Evolutionary conservation across 371 early-diverging fungal genomes (phyloP), one percentile per base, ranked within the genome.

Genomic region (Rhizopus sp.): DNA sequence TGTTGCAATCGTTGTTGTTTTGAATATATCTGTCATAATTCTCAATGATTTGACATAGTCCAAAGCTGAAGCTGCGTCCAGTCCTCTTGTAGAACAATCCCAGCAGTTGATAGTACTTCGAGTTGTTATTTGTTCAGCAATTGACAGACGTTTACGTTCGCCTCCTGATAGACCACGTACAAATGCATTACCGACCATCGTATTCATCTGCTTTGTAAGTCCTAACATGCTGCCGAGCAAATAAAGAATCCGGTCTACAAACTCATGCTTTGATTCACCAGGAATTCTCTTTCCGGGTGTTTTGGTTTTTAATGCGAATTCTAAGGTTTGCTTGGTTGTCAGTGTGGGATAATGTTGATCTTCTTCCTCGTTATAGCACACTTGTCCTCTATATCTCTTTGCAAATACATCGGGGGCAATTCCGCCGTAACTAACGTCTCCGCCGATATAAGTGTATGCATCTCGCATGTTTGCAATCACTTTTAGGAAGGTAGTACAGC

Each of bases 21-120:
- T 77, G 37, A 80, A 59, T 9, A 83, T 66, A 54, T 86, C 81
- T 9, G 87, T 85, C 64, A 86, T 72, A 45, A 88, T 82, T 50
- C 88, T 81, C 1, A 92, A 72, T 6, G 85, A 83, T 33, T 83
- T 77, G 15, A 85, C 76, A 55, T 88, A 89, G 56, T 91, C 90
- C 3, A 91, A 77, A 6, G 96, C 93, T 23, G 90, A 92, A 35
- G 92, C 87, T 6, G 93, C 86, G 74, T 97, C 98, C 15, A 97
- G 73, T 57, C 96, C 95, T 53, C 88, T 83, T 1, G 92, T 92
- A 33, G 91, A 87, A 30, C 92, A 93, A 58, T 95, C 94, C 82
- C 92, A 88, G 62, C 90, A 81, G 57, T 88, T 85, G 62, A 92
- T 75, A 4, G 83, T 71, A 32, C 88, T 88, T 32, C 78, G 78